Conservation (phyloP, 371 early-diverging fungal genomes). For the Phascolomyces articulosus region DNA sequence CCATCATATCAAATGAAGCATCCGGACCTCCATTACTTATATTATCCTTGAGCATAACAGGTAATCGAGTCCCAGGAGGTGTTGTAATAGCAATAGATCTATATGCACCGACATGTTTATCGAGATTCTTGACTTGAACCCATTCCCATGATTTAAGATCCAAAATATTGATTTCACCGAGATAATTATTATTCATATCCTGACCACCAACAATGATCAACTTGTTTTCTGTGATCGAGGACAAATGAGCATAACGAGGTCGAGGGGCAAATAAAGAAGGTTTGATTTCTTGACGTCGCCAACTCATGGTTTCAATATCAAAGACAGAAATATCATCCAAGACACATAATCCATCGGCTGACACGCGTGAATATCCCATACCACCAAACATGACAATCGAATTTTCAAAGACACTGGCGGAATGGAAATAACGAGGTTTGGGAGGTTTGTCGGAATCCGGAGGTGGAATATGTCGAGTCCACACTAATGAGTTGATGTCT, state of each 20-base stretch:
- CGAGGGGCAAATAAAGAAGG: slow-evolving; percentile 60
- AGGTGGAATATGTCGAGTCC: slow-evolving; percentile 59
- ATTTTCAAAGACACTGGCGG: slow-evolving; percentile 63
- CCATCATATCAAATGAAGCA: neutral
- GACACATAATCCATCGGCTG: slow-evolving; percentile 49
- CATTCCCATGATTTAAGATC: slow-evolving; percentile 68
- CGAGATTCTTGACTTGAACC: slow-evolving; percentile 63
- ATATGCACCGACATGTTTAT: slow-evolving; percentile 74
- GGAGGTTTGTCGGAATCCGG: slow-evolving; percentile 51
- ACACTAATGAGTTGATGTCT: slow-evolving; percentile 63
- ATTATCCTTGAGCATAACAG: slow-evolving; percentile 20
- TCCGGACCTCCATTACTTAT: neutral
- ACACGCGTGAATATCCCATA: slow-evolving; percentile 44
- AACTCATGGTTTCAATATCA: slow-evolving; percentile 61
- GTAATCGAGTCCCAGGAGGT: slow-evolving; percentile 31
- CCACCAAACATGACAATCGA: slow-evolving; percentile 59
- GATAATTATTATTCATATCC: slow-evolving; percentile 74
- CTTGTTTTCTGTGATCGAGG: slow-evolving; percentile 56
- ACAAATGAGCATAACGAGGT: slow-evolving; percentile 79
- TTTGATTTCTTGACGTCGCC: slow-evolving; percentile 57
- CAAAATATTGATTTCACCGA: slow-evolving; percentile 76
- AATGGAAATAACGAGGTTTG: slow-evolving; percentile 77
- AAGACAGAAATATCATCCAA: slow-evolving; percentile 73
- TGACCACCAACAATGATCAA: slow-evolving; percentile 81
- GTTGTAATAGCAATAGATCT: slow-evolving; percentile 68